Evolutionary conservation across 768 basidiomycete species (phyloP), one percentile per base, ranked within the genome.

Genomic region (Psilocybe sp.): DNA sequence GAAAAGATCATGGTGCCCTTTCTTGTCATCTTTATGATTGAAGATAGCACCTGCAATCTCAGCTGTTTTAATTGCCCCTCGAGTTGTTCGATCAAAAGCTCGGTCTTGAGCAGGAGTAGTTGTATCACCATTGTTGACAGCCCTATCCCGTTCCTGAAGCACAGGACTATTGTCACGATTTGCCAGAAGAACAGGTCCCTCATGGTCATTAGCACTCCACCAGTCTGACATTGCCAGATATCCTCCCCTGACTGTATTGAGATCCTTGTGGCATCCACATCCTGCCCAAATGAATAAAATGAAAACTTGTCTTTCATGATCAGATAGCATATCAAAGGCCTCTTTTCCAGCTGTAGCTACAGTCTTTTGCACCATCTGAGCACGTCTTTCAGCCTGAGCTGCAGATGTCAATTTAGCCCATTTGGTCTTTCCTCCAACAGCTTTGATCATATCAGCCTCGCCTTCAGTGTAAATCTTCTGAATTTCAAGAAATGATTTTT

Each of bases 241-340:
- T 1, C 67, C 66, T 5, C 61, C 63, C 23, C 55, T 53, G 9
- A 69, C 55, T 13, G 60, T 53, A n/a, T n/a, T n/a, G n/a, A n/a
- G n/a, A n/a, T n/a, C n/a, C n/a, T n/a, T n/a, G n/a, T n/a, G n/a
- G n/a, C 42, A 70, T 71, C 62, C 64, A 54, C 66, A 69, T 3
- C 63, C 63, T 28, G 55, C 60, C 61, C 65, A 65, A 18, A 70
- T 54, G 52, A 70, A 69, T 16, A 69, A 46, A 8, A 40, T 36
- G 4, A 59, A 44, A 16, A 52, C 19, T 4, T 36, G 44, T 46
- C 60, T 48, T 41, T 65, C 60, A 37, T 50, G 36, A 28, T 40
- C 52, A 15, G 53, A 44, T 7, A 62, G 49, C 28, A 43, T 28
- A 14, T 48, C 51, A 49, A 50, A 50, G 18, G 28, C 53, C 44